A percentile compares a stretch with the other conserved stretches of the same genome.
phyloP scores from a whole-genome alignment of 768 basidiomycete species.

The Leccinum ochraceum region DNA sequence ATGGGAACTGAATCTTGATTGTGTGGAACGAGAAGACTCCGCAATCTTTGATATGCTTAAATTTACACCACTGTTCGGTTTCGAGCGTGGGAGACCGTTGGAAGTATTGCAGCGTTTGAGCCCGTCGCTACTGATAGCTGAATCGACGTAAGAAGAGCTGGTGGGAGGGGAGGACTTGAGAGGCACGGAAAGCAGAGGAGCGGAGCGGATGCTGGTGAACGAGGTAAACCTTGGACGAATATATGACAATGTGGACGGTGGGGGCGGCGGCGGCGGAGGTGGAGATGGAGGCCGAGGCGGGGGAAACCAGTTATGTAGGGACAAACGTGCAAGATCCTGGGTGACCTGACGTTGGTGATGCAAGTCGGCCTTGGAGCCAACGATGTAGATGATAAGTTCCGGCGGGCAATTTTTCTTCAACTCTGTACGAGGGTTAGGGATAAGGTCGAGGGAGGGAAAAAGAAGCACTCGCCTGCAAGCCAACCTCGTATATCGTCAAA shows the following conservation, averaged over 20 bases:
- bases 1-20: conserved; percentile 59
- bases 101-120: conserved; percentile 55
- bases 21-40: conserved; percentile 45
- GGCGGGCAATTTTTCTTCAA: conserved; percentile 87
- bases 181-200: conserved; percentile 48
- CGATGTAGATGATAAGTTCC: conserved; percentile 92
- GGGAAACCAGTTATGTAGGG: conserved; percentile 86
- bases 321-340: conserved; percentile 78
- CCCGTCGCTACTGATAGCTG: conserved; percentile 53
- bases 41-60: conserved; percentile 30
- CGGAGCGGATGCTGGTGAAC: conserved; percentile 59
- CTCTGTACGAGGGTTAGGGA: conserved; percentile 48
- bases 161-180: conserved; percentile 53
- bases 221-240: conserved; percentile 38
- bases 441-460: background rate
- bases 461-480: conserved; percentile 67
- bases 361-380: conserved; percentile 91
- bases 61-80: conserved; percentile 43
- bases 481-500: conserved; percentile 92
- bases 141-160: conserved; percentile 63
- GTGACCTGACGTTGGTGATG: conserved; percentile 72
- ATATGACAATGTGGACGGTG: conserved; percentile 39
- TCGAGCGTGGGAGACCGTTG: conserved; percentile 49
- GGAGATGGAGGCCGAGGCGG: conserved; percentile 71
- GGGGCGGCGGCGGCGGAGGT: conserved; percentile 58